Base-by-base conservation (phyloP, 2,329 filamentous ascomycete genomes). In the Aspergillus pseudotamarii region DNA sequence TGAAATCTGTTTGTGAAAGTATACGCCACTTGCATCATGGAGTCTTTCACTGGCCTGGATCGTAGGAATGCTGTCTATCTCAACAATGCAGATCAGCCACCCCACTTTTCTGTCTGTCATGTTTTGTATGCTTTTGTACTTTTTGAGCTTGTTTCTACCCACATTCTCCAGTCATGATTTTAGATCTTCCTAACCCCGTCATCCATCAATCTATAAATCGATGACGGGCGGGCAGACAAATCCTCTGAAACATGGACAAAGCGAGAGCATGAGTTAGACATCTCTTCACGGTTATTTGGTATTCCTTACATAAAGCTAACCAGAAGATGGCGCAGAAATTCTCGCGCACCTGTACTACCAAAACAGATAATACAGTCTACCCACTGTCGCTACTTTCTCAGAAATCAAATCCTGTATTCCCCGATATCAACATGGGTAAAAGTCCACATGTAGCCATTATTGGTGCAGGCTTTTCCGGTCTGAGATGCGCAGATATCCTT, bases 401-500 rank as follows among this genome's bases (percentile, higher is more conserved):
- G 14, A 23, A 23, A 50, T 28, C 9, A 6, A 16, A 19, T 4
- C 46, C 16, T 30, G 26, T 50, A 16, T 30, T 30, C 9, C 14
- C 3, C 14, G 6, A 23, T 16, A 23, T 57, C 55, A 63, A 67
- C n/a, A 78, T 76, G 73, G 75, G 73, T 30, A 78, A 75, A 59
- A 76, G 71, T 51, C 82, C 82, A 8, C 82, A 82, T 64, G 78
- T 89, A n/a, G 85, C 86, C 50, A 77, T 89, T 30, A 80, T 89
- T 11, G 87, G 87, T 21, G 86, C 86, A 43, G 87, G 87, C 12
- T 77, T 89, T 26, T 83, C 87, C 12, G 87, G 87, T 1, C 72
- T 89, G 23, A 80, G 86, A 70, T 88, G 85, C 69, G 86, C 86
- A 41, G 85, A 88, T 64, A 76, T 88, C 16, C 76, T 89, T 9